Conservation (phyloP, 2,329 filamentous ascomycete genomes). For the Ophiostoma novo-ulmi region DNA sequence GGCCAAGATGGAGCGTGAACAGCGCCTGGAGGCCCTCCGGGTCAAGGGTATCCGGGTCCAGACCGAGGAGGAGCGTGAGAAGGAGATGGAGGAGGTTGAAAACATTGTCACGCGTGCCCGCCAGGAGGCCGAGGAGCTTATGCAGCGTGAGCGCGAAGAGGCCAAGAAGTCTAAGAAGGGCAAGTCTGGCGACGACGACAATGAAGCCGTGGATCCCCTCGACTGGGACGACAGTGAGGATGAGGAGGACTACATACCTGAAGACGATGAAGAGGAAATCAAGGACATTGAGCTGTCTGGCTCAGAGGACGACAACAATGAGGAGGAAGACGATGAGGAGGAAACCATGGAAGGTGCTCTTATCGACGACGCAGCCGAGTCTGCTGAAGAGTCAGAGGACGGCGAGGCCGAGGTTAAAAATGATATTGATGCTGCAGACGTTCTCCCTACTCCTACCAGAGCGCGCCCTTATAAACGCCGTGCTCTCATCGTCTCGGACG, state of each 20-base stretch:
- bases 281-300: slow-evolving; percentile 15
- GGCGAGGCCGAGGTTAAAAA: slow-evolving; percentile 31
- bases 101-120: slow-evolving; percentile 82
- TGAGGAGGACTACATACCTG: slow-evolving; percentile 34
- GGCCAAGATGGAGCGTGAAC: slow-evolving; percentile 69
- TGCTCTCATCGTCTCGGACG: slow-evolving; percentile 54
- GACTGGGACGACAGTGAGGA: slow-evolving; percentile 37
- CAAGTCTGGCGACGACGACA: slow-evolving; percentile 47
- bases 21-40: slow-evolving; percentile 69
- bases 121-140: slow-evolving; percentile 72
- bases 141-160: slow-evolving; percentile 67
- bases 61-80: slow-evolving; percentile 79
- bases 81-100: slow-evolving; percentile 76
- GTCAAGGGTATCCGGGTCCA: slow-evolving; percentile 76
- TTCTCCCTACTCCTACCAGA: slow-evolving; percentile 21
- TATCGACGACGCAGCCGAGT: slow-evolving; percentile 26
- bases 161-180: slow-evolving; percentile 59
- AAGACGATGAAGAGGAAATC: slow-evolving; percentile 21
- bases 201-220: slow-evolving; percentile 38
- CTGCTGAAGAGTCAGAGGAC: slow-evolving; percentile 34
- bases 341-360: slow-evolving; percentile 31
- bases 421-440: neutral
- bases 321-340: slow-evolving; percentile 20
- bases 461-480: slow-evolving; percentile 47
- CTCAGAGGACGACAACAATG: slow-evolving; percentile 26